These are phyloP conservation scores for Chalara sp. DNA, from an alignment of 2,329 filamentous ascomycete genomes.

Conservation along the genomic window DNA sequence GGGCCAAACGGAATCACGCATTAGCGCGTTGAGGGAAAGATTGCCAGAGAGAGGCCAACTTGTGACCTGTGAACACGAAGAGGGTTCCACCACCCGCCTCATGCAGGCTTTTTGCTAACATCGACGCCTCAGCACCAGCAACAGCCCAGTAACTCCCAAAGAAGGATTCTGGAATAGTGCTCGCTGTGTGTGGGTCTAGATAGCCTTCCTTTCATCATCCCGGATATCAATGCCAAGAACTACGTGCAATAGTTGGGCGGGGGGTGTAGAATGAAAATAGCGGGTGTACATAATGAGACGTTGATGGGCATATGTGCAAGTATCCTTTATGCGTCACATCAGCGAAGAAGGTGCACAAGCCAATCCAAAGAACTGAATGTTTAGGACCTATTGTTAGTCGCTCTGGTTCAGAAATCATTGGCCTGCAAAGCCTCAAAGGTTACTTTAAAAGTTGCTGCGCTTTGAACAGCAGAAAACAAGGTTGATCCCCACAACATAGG, in stretches of 20 bases:
- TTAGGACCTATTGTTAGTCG: too few species aligned
- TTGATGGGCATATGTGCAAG: too few species aligned
- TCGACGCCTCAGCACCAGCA: conserved; percentile 1
- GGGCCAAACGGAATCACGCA: conserved; percentile 8
- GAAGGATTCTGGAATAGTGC: conserved; percentile 3
- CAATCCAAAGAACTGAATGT: too few species aligned
- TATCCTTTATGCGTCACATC: too few species aligned
- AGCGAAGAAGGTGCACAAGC: too few species aligned
- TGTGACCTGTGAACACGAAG: conserved; percentile 6
- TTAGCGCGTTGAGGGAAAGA: conserved; percentile 5
- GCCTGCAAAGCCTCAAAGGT: too few species aligned
- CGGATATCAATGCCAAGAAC: neutral
- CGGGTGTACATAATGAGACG: neutral
- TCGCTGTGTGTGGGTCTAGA: neutral
- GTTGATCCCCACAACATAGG: too few species aligned
- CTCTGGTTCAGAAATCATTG: too few species aligned
- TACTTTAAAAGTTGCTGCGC: too few species aligned
- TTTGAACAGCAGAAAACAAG: too few species aligned
- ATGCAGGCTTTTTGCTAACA: conserved; percentile 13
- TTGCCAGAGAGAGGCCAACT: conserved; percentile 5
- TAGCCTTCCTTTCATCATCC: conserved; percentile 1
- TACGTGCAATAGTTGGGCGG: too few species aligned
- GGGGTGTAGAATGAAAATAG: neutral
- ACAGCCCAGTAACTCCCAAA: conserved; percentile 4
- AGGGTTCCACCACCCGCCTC: conserved; percentile 22